Evolutionary conservation across 1,284 basidiomycete species (phyloP).

Genomic region (Ustilago xerochloae): DNA sequence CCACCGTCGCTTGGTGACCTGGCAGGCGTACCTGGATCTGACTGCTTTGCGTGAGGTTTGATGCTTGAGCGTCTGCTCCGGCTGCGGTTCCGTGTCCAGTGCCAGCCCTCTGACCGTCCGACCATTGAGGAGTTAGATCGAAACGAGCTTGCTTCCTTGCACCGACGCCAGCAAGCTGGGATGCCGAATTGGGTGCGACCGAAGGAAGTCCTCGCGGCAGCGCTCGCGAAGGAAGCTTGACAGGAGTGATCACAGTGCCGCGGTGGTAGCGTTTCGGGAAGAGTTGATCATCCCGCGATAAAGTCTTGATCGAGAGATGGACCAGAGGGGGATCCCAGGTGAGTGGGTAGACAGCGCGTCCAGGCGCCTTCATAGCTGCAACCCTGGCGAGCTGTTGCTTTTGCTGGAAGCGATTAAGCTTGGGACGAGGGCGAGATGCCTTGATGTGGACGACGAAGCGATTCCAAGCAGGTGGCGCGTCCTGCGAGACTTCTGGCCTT

Average conservation of each 20-base stretch:
- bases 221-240: slow-evolving; percentile 44
- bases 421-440: slow-evolving; percentile 15
- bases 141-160: slow-evolving; percentile 49
- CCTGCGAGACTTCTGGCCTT: slow-evolving; percentile 39
- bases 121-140: slow-evolving; percentile 37
- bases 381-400: slow-evolving; percentile 37
- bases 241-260: slow-evolving; percentile 52
- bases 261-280: slow-evolving; percentile 58
- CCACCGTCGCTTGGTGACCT: slow-evolving; percentile 34
- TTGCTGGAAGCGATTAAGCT: slow-evolving; percentile 41
- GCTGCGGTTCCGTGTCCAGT: slow-evolving; percentile 6
- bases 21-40: slow-evolving; percentile 46
- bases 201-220: slow-evolving; percentile 35
- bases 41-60: slow-evolving; percentile 11
- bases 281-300: slow-evolving; percentile 59
- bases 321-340: slow-evolving; percentile 60
- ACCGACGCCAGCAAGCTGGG: slow-evolving; percentile 3
- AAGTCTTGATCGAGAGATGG: slow-evolving; percentile 50
- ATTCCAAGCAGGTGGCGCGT: slow-evolving; percentile 59
- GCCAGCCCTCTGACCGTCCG: slow-evolving; percentile 12
- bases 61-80: background rate
- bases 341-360: slow-evolving; percentile 43
- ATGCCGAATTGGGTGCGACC: slow-evolving; percentile 12
- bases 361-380: slow-evolving; percentile 35
- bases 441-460: slow-evolving; percentile 49